phyloP scores from a whole-genome alignment of 768 basidiomycete genomes.

The Collybia sordida region DNA sequence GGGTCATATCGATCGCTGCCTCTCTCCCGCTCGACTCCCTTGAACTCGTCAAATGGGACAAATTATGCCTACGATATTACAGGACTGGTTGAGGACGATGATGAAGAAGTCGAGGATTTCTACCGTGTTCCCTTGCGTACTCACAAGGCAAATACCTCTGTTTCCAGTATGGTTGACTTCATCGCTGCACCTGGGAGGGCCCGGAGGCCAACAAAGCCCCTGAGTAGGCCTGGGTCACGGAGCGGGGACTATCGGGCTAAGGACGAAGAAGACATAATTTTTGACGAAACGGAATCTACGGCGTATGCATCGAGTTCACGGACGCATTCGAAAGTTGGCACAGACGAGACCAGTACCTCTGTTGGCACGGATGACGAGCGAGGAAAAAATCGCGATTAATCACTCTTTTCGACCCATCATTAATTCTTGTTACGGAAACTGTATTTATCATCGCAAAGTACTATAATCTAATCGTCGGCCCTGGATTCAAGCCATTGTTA shows the following conservation, averaged over 20 bases:
- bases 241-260: conserved; percentile 30
- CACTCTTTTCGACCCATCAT: conserved; percentile 3
- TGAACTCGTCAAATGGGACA: conserved; percentile 26
- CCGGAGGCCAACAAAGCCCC: conserved; percentile 9
- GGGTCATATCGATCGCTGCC: conserved; percentile 88
- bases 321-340: conserved; percentile 42
- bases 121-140: conserved; percentile 64
- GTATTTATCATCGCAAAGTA: too few relatives aligned
- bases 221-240: conserved; percentile 15
- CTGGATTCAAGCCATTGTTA: not conserved
- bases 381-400: conserved; percentile 13
- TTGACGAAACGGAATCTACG: conserved; percentile 58
- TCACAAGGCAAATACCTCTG: conserved; percentile 35
- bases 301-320: conserved; percentile 39
- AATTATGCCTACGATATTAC: conserved; percentile 36
- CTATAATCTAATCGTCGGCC: not conserved
- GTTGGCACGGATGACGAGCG: conserved; percentile 40
- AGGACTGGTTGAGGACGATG: conserved; percentile 41
- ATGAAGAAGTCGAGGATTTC: conserved; percentile 67
- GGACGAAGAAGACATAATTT: conserved; percentile 54
- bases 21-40: conserved; percentile 42
- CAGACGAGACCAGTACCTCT: conserved; percentile 35
- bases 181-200: conserved; percentile 46
- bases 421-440: conserved; percentile 2
- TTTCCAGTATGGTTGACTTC: conserved; percentile 64